Conservation (phyloP, 352 stramenopile genomes). For the Thraustotheca clavata region DNA sequence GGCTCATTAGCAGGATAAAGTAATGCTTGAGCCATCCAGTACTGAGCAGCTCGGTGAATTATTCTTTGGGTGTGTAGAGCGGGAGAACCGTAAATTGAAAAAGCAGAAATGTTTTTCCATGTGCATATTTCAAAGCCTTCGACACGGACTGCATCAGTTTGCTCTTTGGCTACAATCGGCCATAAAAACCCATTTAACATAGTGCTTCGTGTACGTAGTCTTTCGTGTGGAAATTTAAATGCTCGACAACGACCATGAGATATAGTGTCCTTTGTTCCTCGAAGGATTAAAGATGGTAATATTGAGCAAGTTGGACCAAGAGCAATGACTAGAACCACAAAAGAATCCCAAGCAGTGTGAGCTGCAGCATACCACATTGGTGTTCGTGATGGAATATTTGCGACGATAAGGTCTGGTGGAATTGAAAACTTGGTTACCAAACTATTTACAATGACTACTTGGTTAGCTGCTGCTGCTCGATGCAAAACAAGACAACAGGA, state of each 20-base stretch:
- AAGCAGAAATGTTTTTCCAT: slow-evolving; percentile 13
- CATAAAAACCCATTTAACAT: background rate
- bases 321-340: background rate
- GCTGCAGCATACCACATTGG: slow-evolving; percentile 15
- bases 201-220: background rate
- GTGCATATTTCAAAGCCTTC: slow-evolving; percentile 2
- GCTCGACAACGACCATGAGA: background rate
- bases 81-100: background rate
- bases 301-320: background rate
- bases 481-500: slow-evolving; percentile 17
- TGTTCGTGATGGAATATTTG: background rate
- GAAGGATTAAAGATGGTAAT: slow-evolving; percentile 3
- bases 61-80: background rate
- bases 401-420: slow-evolving; percentile 14
- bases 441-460: background rate
- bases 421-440: background rate
- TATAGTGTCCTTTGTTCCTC: background rate
- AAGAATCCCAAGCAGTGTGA: slow-evolving; percentile 2
- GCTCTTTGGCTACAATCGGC: slow-evolving; percentile 5
- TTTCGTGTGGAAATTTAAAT: background rate
- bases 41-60: slow-evolving; percentile 6
- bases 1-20: background rate
- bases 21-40: background rate
- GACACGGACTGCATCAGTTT: slow-evolving; percentile 7
- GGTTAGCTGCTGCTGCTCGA: slow-evolving; percentile 17